Evolutionary conservation across 192 early-diverging fungal species (phyloP).

Genomic region (Entomortierella beljakovae): DNA sequence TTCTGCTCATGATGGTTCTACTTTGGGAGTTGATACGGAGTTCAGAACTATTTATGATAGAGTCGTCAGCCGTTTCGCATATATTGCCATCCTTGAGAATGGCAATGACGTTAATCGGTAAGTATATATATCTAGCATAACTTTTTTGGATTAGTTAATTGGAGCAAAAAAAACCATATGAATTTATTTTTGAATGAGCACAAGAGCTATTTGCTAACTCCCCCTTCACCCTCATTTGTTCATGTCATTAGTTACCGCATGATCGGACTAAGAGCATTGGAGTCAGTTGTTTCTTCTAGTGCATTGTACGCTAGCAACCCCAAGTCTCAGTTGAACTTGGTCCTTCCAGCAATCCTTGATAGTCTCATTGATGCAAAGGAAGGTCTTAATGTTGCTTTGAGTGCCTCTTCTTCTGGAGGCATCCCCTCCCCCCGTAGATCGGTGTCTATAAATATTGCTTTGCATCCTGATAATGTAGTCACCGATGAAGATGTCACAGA

Average conservation of each 20-base stretch:
- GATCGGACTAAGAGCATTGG: constrained; percentile 72
- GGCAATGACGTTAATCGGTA: constrained; percentile 42
- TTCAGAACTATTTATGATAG: constrained; percentile 67
- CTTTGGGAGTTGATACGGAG: constrained; percentile 75
- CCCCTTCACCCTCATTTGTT: neutral
- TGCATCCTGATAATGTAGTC: constrained; percentile 44
- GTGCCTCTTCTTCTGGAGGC: neutral
- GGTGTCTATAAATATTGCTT: constrained; percentile 27
- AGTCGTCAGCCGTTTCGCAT: constrained; percentile 66
- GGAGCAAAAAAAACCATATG: neutral
- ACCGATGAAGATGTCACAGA: constrained; percentile 40
- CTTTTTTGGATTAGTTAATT: neutral
- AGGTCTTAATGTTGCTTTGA: constrained; percentile 17
- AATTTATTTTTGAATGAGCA: neutral
- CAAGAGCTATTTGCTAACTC: neutral
- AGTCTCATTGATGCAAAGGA: constrained; percentile 48
- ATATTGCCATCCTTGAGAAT: constrained; percentile 45
- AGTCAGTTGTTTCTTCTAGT: constrained; percentile 69
- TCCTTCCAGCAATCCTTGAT: constrained; percentile 66
- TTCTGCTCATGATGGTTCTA: constrained; percentile 73
- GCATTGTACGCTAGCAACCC: constrained; percentile 71
- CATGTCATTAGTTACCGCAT: constrained; percentile 51
- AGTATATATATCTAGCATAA: neutral
- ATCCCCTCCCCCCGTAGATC: constrained; percentile 18
- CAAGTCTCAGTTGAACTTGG: constrained; percentile 70